phyloP scores from a whole-genome alignment of 495 filamentous ascomycete species.

The Aspergillus cavernicola region DNA sequence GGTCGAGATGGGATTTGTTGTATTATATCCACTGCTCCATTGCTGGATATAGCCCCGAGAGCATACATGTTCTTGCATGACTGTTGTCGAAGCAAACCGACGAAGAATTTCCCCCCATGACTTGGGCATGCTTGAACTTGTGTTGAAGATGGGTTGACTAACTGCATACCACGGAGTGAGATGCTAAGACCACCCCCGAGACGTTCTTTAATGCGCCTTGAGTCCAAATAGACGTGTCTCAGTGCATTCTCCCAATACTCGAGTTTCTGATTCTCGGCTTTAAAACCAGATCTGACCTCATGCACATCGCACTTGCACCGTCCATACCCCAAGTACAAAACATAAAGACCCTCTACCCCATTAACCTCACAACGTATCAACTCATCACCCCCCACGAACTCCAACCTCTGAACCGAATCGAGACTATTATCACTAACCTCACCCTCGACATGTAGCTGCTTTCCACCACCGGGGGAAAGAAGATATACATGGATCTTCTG shows the following conservation, averaged over 20 bases:
- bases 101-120: not conserved
- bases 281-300: not conserved
- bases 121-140: not conserved
- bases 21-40: not conserved
- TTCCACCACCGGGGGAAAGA: not conserved
- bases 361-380: not conserved
- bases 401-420: not conserved
- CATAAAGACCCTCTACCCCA: not conserved
- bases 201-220: not conserved
- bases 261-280: not conserved
- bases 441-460: not conserved
- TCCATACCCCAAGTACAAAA: not conserved
- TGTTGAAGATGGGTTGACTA: not conserved
- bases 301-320: too few relatives aligned
- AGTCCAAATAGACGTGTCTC: not conserved
- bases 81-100: not conserved
- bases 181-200: not conserved
- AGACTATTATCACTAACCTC: not conserved
- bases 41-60: not conserved
- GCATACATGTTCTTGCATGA: not conserved
- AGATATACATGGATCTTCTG: not conserved
- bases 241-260: not conserved
- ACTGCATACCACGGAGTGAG: not conserved
- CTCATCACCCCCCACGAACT: not conserved
- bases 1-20: not conserved